These are phyloP conservation scores for Arthrinium phaeospermum DNA, from an alignment of 2,329 filamentous ascomycete genomes.

Conservation along the genomic window DNA sequence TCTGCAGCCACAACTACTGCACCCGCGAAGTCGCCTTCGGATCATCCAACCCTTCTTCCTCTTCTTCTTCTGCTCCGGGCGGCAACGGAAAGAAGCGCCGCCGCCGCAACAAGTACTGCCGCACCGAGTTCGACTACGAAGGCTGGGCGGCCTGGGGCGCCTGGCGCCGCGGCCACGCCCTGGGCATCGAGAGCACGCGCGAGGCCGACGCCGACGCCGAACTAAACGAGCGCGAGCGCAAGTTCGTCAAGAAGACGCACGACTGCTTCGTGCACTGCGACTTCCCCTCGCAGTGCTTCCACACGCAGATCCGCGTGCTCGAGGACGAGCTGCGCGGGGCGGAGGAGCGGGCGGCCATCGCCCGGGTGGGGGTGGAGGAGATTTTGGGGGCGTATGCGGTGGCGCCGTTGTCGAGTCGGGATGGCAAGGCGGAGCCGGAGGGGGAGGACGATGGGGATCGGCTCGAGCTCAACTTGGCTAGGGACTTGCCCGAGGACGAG, in stretches of 20 bases:
- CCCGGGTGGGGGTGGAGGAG: conserved; percentile 33
- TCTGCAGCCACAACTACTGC: conserved; percentile 37
- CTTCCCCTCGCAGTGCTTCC: conserved; percentile 51
- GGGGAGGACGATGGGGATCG: neutral
- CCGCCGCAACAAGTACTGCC: conserved; percentile 27
- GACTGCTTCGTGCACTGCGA: conserved; percentile 36
- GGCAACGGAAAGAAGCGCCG: conserved; percentile 24
- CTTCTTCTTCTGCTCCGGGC: conserved; percentile 15
- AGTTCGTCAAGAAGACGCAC: conserved; percentile 30
- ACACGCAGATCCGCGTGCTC: conserved; percentile 40
- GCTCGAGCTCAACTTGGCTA: neutral
- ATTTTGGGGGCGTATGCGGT: neutral
- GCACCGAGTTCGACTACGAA: conserved; percentile 37
- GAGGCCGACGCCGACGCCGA: conserved; percentile 36
- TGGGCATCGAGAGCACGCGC: conserved; percentile 27
- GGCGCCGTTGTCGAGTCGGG: neutral
- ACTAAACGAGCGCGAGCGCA: conserved; percentile 27
- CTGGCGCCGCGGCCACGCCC: conserved; percentile 37
- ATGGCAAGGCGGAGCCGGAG: neutral
- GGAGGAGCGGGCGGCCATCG: conserved; percentile 53
- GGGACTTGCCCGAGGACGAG: neutral
- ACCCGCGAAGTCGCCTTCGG: conserved; percentile 20
- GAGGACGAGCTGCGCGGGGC: conserved; percentile 32
- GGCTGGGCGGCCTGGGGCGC: conserved; percentile 38
- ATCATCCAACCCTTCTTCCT: conserved; percentile 11